Evolutionary conservation across 148 eudicot species (phyloP).

Genomic region (Nepenthes mirabilis): DNA sequence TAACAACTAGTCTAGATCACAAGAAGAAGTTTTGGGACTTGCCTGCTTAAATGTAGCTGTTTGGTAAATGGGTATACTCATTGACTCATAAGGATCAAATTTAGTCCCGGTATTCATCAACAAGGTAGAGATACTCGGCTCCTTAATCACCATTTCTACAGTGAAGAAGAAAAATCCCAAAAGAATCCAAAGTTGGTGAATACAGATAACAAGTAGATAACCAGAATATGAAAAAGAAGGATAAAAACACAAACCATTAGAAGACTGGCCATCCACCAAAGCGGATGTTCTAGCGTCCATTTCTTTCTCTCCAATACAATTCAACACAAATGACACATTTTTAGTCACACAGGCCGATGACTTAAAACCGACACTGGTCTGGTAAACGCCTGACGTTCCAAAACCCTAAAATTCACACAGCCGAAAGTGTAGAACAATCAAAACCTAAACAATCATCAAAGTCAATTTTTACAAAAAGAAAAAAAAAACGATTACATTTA

Average conservation of each 20-base stretch:
- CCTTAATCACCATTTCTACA: constrained; percentile 28
- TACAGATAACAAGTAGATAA: not conserved
- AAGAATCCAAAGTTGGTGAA: not conserved
- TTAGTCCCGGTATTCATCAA: constrained; percentile 68
- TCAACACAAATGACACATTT: constrained; percentile 22
- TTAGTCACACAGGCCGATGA: constrained; percentile 9
- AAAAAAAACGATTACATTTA: no score
- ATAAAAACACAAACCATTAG: constrained; percentile 31
- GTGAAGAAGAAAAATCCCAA: not conserved
- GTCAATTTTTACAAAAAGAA: no score
- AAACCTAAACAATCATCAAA: no score
- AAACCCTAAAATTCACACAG: no score
- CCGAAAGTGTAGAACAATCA: no score
- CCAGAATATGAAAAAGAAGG: not conserved
- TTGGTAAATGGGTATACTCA: constrained; percentile 88
- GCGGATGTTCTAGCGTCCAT: constrained; percentile 53
- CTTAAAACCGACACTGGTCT: constrained; percentile 20
- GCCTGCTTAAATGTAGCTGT: constrained; percentile 98
- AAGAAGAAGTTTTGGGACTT: constrained; percentile 3
- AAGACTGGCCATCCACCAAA: constrained; percentile 34
- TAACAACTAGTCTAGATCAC: not conserved
- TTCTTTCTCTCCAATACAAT: constrained; percentile 43
- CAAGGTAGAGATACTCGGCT: constrained; percentile 73
- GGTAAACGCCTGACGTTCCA: no score
- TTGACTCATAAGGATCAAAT: constrained; percentile 81